Evolutionary conservation across 2,329 filamentous ascomycete genomes (phyloP).

Genomic region (Endoconidiophora polonica): DNA sequence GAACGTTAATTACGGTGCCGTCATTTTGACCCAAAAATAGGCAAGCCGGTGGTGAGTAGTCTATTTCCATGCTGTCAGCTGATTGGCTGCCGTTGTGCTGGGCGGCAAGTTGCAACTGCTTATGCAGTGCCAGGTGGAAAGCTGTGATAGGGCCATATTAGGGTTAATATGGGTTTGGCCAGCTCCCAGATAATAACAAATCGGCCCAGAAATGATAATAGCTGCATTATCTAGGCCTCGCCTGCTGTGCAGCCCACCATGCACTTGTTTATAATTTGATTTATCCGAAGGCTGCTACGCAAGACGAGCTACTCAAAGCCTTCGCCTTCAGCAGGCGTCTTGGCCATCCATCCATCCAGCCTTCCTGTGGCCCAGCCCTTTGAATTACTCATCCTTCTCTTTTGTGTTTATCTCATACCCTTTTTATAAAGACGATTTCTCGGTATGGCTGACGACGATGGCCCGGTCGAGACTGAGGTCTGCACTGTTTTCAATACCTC

Average conservation of each 20-base stretch:
- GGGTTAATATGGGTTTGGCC: neutral
- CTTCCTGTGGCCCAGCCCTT: neutral
- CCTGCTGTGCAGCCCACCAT: too few relatives aligned
- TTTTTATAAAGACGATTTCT: neutral
- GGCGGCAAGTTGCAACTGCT: neutral
- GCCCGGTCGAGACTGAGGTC: slow-evolving; percentile 12
- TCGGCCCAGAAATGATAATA: neutral
- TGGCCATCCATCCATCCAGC: neutral
- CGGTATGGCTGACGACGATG: neutral
- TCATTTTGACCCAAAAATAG: too few relatives aligned
- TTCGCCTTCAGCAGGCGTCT: neutral
- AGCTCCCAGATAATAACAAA: neutral
- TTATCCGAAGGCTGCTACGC: too few relatives aligned
- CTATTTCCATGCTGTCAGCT: neutral
- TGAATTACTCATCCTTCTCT: neutral
- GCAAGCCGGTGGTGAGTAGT: neutral
- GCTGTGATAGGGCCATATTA: neutral
- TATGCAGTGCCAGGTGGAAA: neutral
- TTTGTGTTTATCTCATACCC: neutral
- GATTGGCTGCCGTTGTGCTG: neutral
- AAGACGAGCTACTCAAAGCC: too few relatives aligned
- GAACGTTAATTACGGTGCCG: too few relatives aligned
- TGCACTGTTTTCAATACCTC: slow-evolving; percentile 40
- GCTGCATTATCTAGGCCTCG: neutral
- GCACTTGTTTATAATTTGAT: too few relatives aligned